Evolutionary conservation across 192 early-diverging fungal genomes (phyloP), one percentile per base, ranked within the genome.

Genomic region (Lobosporangium transversale): DNA sequence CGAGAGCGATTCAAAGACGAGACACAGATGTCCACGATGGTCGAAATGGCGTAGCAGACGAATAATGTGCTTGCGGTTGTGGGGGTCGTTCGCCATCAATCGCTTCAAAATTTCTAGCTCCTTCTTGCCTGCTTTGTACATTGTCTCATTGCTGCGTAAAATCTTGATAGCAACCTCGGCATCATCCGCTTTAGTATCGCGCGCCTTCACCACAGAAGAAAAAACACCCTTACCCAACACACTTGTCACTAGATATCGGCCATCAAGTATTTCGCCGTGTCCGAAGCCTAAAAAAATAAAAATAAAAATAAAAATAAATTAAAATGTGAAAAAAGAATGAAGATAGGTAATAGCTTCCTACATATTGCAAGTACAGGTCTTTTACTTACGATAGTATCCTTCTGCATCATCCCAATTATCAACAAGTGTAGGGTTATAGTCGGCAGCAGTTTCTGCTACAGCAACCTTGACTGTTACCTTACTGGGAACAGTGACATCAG

Each of bases 331-430:
- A n/a, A n/a, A n/a, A n/a, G n/a, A n/a, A n/a, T n/a, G n/a, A n/a
- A n/a, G n/a, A n/a, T n/a, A n/a, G n/a, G n/a, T n/a, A n/a, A n/a
- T n/a, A n/a, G n/a, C n/a, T n/a, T n/a, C n/a, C n/a, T n/a, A n/a
- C n/a, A n/a, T n/a, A n/a, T n/a, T n/a, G n/a, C n/a, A n/a, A n/a
- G 20, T 6, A 18, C 18, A n/a, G 42, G 3, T 32, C 15, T 18
- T 40, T 15, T n/a, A 85, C 92, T 79, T 86, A 89, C 94, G 89
- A 78, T 98, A 99, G 86, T 99, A 99, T 31, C 97, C 97, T 60
- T 99, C 97, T 11, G 89, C 85, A 67, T 99, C 97, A 79, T 99
- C 97, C 93, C 93, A 97, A 62, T 94, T 97, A 65, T 97, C 97
- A 32, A 86, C 81, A 1, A 94, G 75, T 9, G 83, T 84, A 26